Evolutionary conservation across 176 grass and related monocot species (phyloP).

Genomic region (Tuctoria greenei): DNA sequence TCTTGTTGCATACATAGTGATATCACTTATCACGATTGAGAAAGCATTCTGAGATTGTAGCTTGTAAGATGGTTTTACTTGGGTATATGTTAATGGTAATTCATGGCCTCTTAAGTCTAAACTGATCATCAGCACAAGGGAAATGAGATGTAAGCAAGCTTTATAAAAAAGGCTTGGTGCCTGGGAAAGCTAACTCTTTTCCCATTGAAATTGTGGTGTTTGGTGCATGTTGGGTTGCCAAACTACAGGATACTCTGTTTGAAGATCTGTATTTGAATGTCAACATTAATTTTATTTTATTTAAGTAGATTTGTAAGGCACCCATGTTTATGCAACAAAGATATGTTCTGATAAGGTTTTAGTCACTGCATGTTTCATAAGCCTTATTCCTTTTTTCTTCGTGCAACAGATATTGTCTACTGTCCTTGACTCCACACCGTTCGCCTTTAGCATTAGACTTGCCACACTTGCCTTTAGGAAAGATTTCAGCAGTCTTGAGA

Average conservation of each 20-base stretch:
- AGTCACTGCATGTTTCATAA: slow-evolving; percentile 12
- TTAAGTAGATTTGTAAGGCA: not conserved
- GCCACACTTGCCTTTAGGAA: slow-evolving; percentile 67
- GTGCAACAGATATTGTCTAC: slow-evolving; percentile 68
- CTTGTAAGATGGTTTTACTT: not conserved
- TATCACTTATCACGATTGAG: not conserved
- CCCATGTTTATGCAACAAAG: not conserved
- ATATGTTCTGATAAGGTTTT: not conserved
- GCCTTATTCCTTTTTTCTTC: slow-evolving; percentile 24
- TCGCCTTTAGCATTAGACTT: slow-evolving; percentile 80
- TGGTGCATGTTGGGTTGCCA: not conserved
- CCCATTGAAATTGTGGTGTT: not conserved
- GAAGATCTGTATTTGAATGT: slow-evolving; percentile 1
- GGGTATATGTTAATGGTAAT: slow-evolving; percentile 10
- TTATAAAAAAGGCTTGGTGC: not conserved
- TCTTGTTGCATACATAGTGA: not conserved
- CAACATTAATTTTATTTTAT: not conserved
- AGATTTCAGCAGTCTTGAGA: slow-evolving; percentile 79
- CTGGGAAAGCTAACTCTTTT: slow-evolving; percentile 1
- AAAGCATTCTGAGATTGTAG: not conserved
- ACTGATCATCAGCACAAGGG: not conserved
- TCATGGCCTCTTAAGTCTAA: slow-evolving; percentile 4
- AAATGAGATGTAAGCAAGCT: not conserved
- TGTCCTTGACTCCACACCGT: slow-evolving; percentile 66
- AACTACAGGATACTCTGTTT: slow-evolving; percentile 6